Percentiles rank a stretch among this genome's conserved stretches.
These are phyloP conservation scores for Monilinia fructicola DNA, from an alignment of 2,329 filamentous ascomycete genomes.

Conservation along the genomic window DNA sequence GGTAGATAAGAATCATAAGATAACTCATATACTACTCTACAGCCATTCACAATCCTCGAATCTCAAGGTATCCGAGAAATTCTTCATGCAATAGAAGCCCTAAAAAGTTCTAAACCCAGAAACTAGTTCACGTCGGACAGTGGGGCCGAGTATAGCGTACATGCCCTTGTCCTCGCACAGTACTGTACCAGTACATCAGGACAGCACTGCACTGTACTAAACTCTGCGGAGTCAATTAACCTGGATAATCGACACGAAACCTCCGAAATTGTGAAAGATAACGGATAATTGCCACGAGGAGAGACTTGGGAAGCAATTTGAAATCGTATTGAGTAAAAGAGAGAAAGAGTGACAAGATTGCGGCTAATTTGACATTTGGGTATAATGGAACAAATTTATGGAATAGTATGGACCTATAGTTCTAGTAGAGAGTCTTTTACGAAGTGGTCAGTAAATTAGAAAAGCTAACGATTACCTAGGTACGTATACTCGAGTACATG, in stretches of 20 bases:
- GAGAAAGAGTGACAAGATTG: not conserved
- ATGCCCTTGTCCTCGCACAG: not conserved
- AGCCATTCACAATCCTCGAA: no score
- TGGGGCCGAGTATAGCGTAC: constrained; percentile 5
- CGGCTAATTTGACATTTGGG: no score
- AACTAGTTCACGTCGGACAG: not conserved
- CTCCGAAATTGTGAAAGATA: not conserved
- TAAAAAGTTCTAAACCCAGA: constrained; percentile 14
- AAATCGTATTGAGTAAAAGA: constrained; percentile 12
- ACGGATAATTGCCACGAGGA: constrained; percentile 7
- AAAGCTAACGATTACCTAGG: no score
- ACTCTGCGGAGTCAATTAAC: no score
- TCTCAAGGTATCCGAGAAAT: no score
- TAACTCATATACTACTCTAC: not conserved
- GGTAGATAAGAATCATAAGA: no score
- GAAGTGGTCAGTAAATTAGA: no score
- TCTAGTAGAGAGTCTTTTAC: no score
- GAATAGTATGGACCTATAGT: no score
- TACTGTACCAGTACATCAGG: no score
- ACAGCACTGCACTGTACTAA: not conserved
- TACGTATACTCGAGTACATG: no score
- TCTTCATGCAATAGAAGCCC: not conserved
- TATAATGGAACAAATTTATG: no score
- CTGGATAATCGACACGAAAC: not conserved
- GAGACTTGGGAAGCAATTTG: not conserved